Evolutionary conservation across 139 green algal genomes (phyloP).

Genomic region (Coccomyxa sp.): DNA sequence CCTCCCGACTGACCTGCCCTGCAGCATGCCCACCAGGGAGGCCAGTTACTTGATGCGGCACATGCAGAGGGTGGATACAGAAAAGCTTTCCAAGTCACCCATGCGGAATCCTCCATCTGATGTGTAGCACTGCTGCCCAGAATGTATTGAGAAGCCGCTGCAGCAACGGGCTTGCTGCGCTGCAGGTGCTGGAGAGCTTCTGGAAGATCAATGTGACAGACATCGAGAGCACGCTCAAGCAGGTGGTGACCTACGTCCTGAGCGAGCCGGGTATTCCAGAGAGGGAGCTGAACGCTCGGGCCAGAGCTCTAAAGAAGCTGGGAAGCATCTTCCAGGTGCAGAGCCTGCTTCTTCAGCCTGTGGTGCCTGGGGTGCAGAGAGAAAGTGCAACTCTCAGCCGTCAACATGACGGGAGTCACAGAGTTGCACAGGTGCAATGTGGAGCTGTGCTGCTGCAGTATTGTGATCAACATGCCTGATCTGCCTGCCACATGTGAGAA

Average conservation of each 20-base stretch:
- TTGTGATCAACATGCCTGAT: background rate
- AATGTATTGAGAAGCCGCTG: background rate
- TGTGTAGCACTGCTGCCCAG: too few relatives aligned
- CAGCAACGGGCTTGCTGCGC: slow-evolving; percentile 3
- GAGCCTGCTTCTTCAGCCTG: background rate
- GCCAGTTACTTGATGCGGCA: background rate
- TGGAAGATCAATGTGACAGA: slow-evolving; percentile 79
- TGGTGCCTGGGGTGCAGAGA: background rate
- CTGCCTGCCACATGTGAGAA: too few relatives aligned
- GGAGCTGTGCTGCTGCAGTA: background rate
- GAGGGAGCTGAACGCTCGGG: slow-evolving; percentile 25
- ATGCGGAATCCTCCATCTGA: too few relatives aligned
- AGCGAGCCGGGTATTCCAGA: slow-evolving; percentile 25
- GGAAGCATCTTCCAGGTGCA: slow-evolving; percentile 45
- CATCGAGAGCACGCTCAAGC: slow-evolving; percentile 76
- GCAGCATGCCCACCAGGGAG: background rate
- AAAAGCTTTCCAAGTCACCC: too few relatives aligned
- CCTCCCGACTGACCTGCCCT: background rate
- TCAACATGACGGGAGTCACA: background rate
- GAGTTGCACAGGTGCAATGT: background rate
- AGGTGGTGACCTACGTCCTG: slow-evolving; percentile 24
- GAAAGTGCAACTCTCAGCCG: background rate
- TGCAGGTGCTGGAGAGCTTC: slow-evolving; percentile 31
- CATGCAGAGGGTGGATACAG: background rate
- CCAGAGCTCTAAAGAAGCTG: slow-evolving; percentile 41